Percentiles rank a stretch among this genome's conserved stretches.
These are phyloP conservation scores for Phragmites australis DNA, from an alignment of 176 grass and related monocot genomes.

Conservation along the genomic window DNA sequence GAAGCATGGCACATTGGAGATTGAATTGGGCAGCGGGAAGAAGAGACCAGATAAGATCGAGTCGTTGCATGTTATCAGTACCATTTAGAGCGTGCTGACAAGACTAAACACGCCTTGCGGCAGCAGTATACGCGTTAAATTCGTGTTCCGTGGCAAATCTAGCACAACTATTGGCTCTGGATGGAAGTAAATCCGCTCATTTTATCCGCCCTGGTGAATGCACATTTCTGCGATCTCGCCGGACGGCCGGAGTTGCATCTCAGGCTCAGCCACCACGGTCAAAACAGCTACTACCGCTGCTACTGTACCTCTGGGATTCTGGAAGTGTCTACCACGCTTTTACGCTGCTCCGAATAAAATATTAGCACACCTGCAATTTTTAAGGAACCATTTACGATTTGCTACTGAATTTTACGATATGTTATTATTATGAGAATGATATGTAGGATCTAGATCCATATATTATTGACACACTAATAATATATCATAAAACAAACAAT, in stretches of 20 bases:
- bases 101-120: not conserved
- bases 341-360: too few relatives aligned
- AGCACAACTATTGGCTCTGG: not conserved
- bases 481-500: too few relatives aligned
- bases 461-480: too few relatives aligned
- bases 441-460: too few relatives aligned
- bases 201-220: not conserved
- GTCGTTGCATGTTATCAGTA: not conserved
- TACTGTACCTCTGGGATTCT: too few relatives aligned
- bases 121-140: conserved; percentile 1
- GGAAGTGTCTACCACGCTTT: too few relatives aligned
- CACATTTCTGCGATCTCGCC: not conserved
- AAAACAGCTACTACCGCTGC: not conserved
- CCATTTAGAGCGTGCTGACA: not conserved
- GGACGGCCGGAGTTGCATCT: not conserved
- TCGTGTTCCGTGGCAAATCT: not conserved
- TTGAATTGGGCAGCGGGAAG: not conserved
- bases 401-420: too few relatives aligned
- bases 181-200: not conserved
- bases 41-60: not conserved
- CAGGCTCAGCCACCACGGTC: not conserved
- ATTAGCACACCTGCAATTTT: too few relatives aligned
- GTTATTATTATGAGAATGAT: too few relatives aligned
- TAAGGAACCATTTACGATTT: too few relatives aligned
- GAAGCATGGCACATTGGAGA: not conserved